These are phyloP conservation scores for Cicer chorassanicum DNA, from an alignment of 306 rosid species.

Conservation along the genomic window DNA sequence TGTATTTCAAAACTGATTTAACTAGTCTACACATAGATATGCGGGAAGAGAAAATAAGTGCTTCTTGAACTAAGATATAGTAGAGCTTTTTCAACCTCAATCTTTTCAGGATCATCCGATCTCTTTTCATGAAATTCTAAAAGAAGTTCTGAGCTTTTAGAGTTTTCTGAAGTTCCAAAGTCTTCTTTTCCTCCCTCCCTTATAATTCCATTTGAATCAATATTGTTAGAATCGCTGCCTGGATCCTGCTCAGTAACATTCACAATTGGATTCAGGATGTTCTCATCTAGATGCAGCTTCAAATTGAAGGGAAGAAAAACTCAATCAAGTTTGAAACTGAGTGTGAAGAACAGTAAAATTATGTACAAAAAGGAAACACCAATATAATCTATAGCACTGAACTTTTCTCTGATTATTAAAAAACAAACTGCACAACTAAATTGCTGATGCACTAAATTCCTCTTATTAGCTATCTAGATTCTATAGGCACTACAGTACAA, in stretches of 20 bases:
- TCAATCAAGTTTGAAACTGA: constrained; percentile 33
- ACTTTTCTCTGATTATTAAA: not conserved
- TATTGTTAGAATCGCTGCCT: constrained; percentile 28
- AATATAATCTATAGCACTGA: constrained; percentile 2
- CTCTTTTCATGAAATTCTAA: constrained; percentile 45
- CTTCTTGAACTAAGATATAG: constrained; percentile 30
- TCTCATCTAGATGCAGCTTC: constrained; percentile 45
- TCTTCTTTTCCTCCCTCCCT: constrained; percentile 49
- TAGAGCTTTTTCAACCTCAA: constrained; percentile 49
- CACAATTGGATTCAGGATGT: constrained; percentile 36
- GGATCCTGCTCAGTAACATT: constrained; percentile 39
- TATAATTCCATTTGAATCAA: constrained; percentile 36
- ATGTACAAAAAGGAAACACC: constrained; percentile 16
- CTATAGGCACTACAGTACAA: constrained; percentile 1
- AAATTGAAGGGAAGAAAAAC: constrained; percentile 33
- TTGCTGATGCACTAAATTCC: constrained; percentile 1
- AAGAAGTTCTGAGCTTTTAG: constrained; percentile 42
- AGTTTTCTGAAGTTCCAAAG: constrained; percentile 40
- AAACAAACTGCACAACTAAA: constrained; percentile 14
- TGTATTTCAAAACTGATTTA: not conserved
- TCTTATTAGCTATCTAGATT: constrained; percentile 7
- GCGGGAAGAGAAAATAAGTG: constrained; percentile 38
- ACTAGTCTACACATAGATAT: not conserved
- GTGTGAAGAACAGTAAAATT: constrained; percentile 18
- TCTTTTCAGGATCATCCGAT: constrained; percentile 41